These are phyloP conservation scores for Pezicula carpinea DNA, from an alignment of 2,329 filamentous ascomycete species.

Conservation along the genomic window DNA sequence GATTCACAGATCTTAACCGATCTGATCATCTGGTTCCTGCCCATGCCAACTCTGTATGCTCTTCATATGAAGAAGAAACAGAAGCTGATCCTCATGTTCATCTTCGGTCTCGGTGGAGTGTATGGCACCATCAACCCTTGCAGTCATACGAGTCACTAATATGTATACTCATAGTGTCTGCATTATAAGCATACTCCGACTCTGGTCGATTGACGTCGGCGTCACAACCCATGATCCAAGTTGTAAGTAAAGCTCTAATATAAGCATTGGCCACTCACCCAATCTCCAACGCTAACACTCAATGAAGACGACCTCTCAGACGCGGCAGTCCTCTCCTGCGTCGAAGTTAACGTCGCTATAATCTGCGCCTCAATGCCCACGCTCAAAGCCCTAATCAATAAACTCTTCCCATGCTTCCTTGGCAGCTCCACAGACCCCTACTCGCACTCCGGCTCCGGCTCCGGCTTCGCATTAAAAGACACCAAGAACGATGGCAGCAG, in stretches of 20 bases:
- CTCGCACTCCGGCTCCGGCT: background rate
- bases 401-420: background rate
- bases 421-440: background rate
- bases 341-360: background rate
- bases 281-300: background rate
- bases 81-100: background rate
- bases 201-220: background rate
- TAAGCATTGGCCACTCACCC: background rate
- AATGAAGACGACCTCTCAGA: background rate
- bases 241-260: background rate
- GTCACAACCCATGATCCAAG: background rate
- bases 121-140: background rate
- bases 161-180: background rate
- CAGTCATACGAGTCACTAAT: background rate
- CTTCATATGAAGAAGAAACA: background rate
- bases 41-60: background rate
- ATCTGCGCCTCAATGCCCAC: conserved; percentile 1
- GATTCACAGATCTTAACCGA: background rate
- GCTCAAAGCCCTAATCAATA: background rate
- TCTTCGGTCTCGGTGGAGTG: conserved; percentile 1
- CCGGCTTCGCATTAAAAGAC: background rate
- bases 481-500: background rate
- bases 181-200: background rate
- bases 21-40: background rate
- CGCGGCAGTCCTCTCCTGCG: background rate